Base-by-base conservation (phyloP, 768 basidiomycete genomes). In the Mrakia blollopis region DNA sequence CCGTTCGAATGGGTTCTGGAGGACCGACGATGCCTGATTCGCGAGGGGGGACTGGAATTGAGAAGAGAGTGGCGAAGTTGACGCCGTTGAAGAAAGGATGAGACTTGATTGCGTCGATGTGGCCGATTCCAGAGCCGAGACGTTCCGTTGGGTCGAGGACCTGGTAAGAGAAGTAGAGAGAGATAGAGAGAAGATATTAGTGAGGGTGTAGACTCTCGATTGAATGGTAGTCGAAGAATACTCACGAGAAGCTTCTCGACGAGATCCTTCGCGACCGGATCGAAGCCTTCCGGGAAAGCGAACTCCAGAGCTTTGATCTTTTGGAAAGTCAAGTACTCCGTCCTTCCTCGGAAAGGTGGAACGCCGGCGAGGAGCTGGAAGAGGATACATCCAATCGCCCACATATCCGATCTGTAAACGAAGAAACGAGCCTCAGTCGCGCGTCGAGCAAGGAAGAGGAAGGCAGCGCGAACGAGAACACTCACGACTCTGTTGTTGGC, bases 271-370 rank as follows among this genome's bases (percentile, higher is more conserved):
- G 93, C 94, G 57, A 90, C 87, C 63, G 87, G 85, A 77, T 96
- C 92, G 80, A 97, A 95, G 0, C 89, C 91, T 13, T 91, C 89
- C 0, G 96, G 94, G 82, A 94, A 92, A 25, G 88, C 86, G 84
- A 94, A 98, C 63, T 96, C 91, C 67, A 92, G 86, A 63, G 89
- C 87, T 84, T 94, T 91, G 84, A 98, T 92, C 85, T 93, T 94
- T 82, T 97, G 91, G 88, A 94, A 95, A 44, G 92, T 97, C 77
- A 97, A 88, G 81, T 95, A 98, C 78, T 98, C 93, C 0, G 94
- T 94, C 18, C 82, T 82, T 6, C 91, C 94, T 79, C 92, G 89
- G 85, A 99, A 99, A 2, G 94, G 92, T 80, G 95, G 95, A 60
- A 88, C 89, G 54, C 95, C 96, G 18, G 91, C 89, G 72, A 98